phyloP scores from a whole-genome alignment of 140 eudicot genomes.

The Senecio squalidus region DNA sequence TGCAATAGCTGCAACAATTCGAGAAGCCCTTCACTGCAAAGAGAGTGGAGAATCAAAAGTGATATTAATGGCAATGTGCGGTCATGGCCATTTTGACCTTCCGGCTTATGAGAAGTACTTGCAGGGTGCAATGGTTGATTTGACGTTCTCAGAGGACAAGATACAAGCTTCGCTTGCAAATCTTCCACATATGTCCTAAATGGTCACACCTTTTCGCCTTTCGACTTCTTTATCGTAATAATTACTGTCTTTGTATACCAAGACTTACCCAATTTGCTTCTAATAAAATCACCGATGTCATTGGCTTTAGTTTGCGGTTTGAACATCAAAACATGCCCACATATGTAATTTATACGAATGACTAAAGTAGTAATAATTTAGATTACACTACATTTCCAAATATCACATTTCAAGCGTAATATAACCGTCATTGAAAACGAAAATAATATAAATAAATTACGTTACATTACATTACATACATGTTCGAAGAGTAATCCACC shows the following conservation, averaged over 20 bases:
- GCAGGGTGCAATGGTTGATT: slow-evolving; percentile 51
- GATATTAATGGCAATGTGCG: slow-evolving; percentile 90
- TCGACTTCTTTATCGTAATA: slow-evolving; percentile 1
- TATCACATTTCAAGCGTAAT: slow-evolving; percentile 2
- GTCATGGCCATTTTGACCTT: slow-evolving; percentile 97
- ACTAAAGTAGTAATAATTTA: too few relatives aligned
- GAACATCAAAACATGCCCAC: too few relatives aligned
- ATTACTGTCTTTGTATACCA: neutral
- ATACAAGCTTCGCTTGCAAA: slow-evolving; percentile 62
- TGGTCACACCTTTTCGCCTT: slow-evolving; percentile 3
- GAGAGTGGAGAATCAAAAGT: slow-evolving; percentile 94
- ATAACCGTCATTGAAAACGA: neutral
- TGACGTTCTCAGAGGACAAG: slow-evolving; percentile 51
- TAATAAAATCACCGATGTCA: neutral
- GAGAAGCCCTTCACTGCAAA: slow-evolving; percentile 86
- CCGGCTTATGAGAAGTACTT: slow-evolving; percentile 80
- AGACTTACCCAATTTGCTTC: neutral
- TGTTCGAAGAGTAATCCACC: slow-evolving; percentile 11
- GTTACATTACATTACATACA: slow-evolving; percentile 18
- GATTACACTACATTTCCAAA: too few relatives aligned
- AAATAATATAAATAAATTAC: neutral
- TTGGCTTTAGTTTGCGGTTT: too few relatives aligned
- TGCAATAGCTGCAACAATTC: slow-evolving; percentile 91
- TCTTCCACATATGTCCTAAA: slow-evolving; percentile 39
- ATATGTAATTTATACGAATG: too few relatives aligned